Evolutionary conservation across 495 filamentous ascomycete species (phyloP), one percentile per base, ranked within the genome.

Genomic region (Lentithecium fluviatile): DNA sequence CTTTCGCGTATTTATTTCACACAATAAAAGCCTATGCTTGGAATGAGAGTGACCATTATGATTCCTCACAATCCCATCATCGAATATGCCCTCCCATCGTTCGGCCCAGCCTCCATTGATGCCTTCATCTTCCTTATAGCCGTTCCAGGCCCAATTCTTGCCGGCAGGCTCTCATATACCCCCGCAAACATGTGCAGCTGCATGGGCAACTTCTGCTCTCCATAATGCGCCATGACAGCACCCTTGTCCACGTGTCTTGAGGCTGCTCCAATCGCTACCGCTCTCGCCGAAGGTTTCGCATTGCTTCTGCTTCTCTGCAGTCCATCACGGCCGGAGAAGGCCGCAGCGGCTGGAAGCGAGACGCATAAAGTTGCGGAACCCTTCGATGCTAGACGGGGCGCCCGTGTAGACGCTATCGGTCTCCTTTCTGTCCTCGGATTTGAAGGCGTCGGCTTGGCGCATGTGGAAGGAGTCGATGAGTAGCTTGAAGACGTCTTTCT

Each of bases 391-490:
- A 6, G 46, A 23, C 11, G 69, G 58, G 40, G 42, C 60, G 4
- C 67, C 68, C 51, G 51, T 62, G 52, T 77, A 76, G 29, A 76
- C 15, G 26, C 56, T 58, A 29, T 64, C 24, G 40, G 66, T 67
- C 36, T 70, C 67, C 2, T 29, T 42, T 0, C 71, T 58, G 19
- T 72, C 71, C 6, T 67, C 43, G 11, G 72, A 60, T 0, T 10
- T 67, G 56, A 71, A 66, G 3, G 69, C 59, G 58, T 82, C 78
- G 7, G 77, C 74, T n/a, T 77, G 40, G 8, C 76, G 73, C 51
- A 81, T 42, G 46, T 77, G 77, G 67, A 79, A 80, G 37, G 57
- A 46, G 60, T 82, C 79, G 55, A 81, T 75, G 24, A 82, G 72
- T 0, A 81, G 72, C 34, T 66, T 69, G 65, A 71, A 78, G 11